A percentile compares a stretch with the other conserved stretches of the same genome.
Evolutionary conservation across 352 stramenopile species (phyloP).

Genomic region (Pilasporangium apinafurcum): DNA sequence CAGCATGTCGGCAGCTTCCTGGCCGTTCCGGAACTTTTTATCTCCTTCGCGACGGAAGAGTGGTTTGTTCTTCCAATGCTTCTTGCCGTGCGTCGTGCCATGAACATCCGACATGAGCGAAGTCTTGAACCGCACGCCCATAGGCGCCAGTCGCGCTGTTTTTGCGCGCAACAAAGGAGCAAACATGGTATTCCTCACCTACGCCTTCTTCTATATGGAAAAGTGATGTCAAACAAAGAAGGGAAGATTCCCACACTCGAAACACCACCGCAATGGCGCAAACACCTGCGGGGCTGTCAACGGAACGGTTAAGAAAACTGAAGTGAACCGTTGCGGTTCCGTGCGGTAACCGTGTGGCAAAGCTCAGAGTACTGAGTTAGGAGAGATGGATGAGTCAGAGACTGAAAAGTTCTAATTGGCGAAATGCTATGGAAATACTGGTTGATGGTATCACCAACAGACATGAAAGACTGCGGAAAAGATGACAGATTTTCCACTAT

Average conservation of each 20-base stretch:
- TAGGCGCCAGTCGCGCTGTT: conserved; percentile 6
- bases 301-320: too few relatives aligned
- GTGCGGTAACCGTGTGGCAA: too few relatives aligned
- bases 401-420: too few relatives aligned
- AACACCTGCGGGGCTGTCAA: too few relatives aligned
- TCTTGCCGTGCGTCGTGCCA: conserved; percentile 84
- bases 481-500: too few relatives aligned
- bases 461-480: too few relatives aligned
- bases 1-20: conserved; percentile 94
- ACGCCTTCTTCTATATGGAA: background rate
- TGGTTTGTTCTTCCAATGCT: conserved; percentile 95
- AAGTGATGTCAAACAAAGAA: background rate
- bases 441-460: too few relatives aligned
- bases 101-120: conserved; percentile 87
- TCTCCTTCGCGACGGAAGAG: conserved; percentile 95
- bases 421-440: too few relatives aligned
- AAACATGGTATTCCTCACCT: conserved; percentile 11
- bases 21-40: conserved; percentile 94
- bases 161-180: conserved; percentile 8
- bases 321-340: too few relatives aligned
- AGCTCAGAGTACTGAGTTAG: too few relatives aligned
- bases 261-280: background rate
- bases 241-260: background rate
- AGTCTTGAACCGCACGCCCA: conserved; percentile 22
- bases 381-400: too few relatives aligned